These are phyloP conservation scores for Termitomyces sp. DNA, from an alignment of 768 basidiomycete species.

Conservation along the genomic window DNA sequence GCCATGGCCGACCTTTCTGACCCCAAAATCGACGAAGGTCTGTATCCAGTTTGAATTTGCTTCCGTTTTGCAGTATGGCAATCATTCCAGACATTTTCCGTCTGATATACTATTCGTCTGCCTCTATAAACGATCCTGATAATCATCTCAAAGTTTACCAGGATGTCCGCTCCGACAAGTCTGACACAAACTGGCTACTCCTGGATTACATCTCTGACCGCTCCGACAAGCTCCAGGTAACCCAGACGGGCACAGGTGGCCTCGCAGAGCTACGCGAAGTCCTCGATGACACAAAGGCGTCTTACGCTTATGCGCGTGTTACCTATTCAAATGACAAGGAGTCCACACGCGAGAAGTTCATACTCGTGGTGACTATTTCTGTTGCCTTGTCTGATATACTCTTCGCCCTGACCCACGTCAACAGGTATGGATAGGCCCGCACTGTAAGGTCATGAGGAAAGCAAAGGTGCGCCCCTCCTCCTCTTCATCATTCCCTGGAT, in stretches of 20 bases:
- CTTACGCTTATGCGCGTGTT: conserved; percentile 82
- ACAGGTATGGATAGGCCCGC: conserved; percentile 74
- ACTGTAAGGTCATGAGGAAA: conserved; percentile 88
- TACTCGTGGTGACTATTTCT: conserved; percentile 52
- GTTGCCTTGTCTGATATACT: conserved; percentile 19
- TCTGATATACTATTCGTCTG: conserved; percentile 5
- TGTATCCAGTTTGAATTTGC: neutral
- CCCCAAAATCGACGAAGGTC: conserved; percentile 71
- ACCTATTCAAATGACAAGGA: conserved; percentile 86
- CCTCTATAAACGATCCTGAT: conserved; percentile 21
- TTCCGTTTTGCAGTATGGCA: neutral
- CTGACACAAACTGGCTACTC: conserved; percentile 86
- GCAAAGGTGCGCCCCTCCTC: conserved; percentile 62
- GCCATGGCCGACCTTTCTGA: conserved; percentile 80
- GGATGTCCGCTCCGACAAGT: conserved; percentile 82
- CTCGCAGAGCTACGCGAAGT: conserved; percentile 71
- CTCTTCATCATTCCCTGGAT: neutral
- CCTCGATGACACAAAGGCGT: conserved; percentile 72
- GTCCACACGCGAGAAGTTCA: conserved; percentile 85
- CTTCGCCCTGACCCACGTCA: conserved; percentile 12
- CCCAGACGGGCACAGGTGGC: conserved; percentile 77
- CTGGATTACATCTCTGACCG: conserved; percentile 85
- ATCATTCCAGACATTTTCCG: conserved; percentile 1
- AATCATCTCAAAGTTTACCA: conserved; percentile 60
- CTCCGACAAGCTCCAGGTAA: conserved; percentile 78